Base-by-base conservation (phyloP, 2,329 filamentous ascomycete species). In the Triangularia setosa region DNA sequence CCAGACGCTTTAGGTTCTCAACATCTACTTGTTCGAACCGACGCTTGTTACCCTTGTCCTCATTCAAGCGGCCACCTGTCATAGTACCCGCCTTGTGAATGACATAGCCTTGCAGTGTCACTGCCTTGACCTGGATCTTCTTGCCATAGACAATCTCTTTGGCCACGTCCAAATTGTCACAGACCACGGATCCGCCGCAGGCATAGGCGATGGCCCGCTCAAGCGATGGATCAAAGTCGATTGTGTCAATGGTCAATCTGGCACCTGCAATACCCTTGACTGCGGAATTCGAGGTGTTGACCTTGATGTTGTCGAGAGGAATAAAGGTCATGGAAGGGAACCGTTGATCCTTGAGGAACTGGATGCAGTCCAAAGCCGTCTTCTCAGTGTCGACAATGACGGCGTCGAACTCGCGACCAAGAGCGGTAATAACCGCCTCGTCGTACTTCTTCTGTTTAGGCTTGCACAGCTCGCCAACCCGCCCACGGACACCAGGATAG, bases 361-460 rank as follows among this genome's bases (percentile, higher is more conserved):
- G 88, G 63, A 99, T 95, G 75, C 95, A 99, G 71, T 97, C 93
- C 65, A 93, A 89, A 27, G 92, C 95, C 0, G 91, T 95, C 79
- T 95, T 96, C 77, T 98, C 93, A 1, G 92, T 94, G 72, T 99
- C 95, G 9, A 98, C 94, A 58, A 99, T 88, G 53, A 99, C 90
- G 0, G 93, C 91, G 75, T 99, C 94, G 75, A 97, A 97, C 73
- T 98, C 91, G 62, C 92, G 88, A 59, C 95, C 95, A 3, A 99
- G 85, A 6, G 96, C 93, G 23, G 92, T 96, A 71, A 92, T 92
- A 68, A 99, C 91, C 55, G 95, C 95, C 70, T 95, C 92, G 68
- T 95, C 91, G 73, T 89, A 99, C 76, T 97, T 98, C 79, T 96
- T 97, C 79, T 97, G 92, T 77, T 97, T 98, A 1, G 95, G 94